Evolutionary conservation across 108 stramenopile species (phyloP).

Genomic region (Cyclostephanos tholiformis): DNA sequence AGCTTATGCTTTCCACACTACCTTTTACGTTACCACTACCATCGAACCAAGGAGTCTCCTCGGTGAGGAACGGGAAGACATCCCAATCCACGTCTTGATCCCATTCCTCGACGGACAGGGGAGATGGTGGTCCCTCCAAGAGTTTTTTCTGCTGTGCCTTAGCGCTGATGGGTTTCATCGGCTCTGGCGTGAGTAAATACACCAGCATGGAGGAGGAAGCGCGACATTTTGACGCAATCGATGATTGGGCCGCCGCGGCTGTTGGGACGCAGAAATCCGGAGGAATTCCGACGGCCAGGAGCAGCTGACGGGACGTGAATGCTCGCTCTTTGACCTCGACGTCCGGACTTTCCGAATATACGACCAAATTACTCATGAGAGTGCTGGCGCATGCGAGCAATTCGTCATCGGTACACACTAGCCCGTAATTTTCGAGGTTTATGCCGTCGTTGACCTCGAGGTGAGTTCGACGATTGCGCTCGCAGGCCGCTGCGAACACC

Average conservation of each 20-base stretch:
- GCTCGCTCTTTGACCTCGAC: constrained; percentile 95
- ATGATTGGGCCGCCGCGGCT: constrained; percentile 10
- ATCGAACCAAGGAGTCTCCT: constrained; percentile 46
- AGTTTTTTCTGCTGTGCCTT: constrained; percentile 84
- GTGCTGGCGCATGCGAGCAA: constrained; percentile 61
- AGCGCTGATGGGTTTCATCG: constrained; percentile 87
- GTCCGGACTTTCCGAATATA: constrained; percentile 69
- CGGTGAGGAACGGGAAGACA: constrained; percentile 42
- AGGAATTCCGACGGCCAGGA: constrained; percentile 65
- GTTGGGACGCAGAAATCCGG: not conserved
- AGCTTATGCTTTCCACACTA: constrained; percentile 40
- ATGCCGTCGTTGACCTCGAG: constrained; percentile 16
- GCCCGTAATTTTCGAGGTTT: constrained; percentile 1
- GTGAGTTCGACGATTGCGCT: constrained; percentile 47
- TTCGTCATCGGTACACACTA: constrained; percentile 56
- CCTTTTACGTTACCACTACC: constrained; percentile 31
- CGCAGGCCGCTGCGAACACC: constrained; percentile 80
- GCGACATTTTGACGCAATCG: constrained; percentile 42
- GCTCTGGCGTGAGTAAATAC: constrained; percentile 77
- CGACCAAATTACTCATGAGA: constrained; percentile 49
- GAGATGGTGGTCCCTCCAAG: constrained; percentile 55
- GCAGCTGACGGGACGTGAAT: constrained; percentile 63
- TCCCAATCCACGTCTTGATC: constrained; percentile 38
- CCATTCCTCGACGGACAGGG: constrained; percentile 43
- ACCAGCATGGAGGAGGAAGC: constrained; percentile 52